Evolutionary conservation across 2,329 filamentous ascomycete species (phyloP).

Genomic region (Zymoseptoria passerinii): DNA sequence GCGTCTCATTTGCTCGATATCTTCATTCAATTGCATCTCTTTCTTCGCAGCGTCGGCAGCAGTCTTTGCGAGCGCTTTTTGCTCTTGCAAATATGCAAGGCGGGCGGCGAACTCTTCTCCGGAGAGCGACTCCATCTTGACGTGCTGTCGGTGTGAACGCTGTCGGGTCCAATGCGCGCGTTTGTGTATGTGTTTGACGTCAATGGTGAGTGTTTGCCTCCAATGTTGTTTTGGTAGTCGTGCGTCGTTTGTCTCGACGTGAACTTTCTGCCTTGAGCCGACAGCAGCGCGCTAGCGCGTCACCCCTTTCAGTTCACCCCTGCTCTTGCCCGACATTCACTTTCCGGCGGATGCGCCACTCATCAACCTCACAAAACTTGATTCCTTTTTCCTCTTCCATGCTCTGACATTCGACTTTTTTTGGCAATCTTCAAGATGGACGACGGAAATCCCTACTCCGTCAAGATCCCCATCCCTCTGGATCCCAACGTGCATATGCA

Average conservation of each 20-base stretch:
- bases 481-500: constrained; percentile 5
- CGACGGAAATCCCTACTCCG: neutral
- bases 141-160: too few relatives aligned
- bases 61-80: too few relatives aligned
- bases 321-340: neutral
- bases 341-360: neutral
- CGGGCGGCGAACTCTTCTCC: too few relatives aligned
- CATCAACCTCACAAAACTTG: neutral
- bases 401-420: neutral
- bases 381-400: neutral
- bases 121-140: too few relatives aligned
- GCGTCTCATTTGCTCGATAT: too few relatives aligned
- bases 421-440: neutral
- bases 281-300: neutral
- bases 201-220: neutral
- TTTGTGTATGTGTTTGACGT: too few relatives aligned
- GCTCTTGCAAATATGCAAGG: too few relatives aligned
- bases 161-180: too few relatives aligned
- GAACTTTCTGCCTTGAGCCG: neutral
- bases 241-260: neutral
- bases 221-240: neutral
- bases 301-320: neutral
- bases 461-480: neutral
- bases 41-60: too few relatives aligned
- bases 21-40: too few relatives aligned